These are phyloP conservation scores for Acidomyces sp. DNA, from an alignment of 495 filamentous ascomycete genomes.

Conservation along the genomic window DNA sequence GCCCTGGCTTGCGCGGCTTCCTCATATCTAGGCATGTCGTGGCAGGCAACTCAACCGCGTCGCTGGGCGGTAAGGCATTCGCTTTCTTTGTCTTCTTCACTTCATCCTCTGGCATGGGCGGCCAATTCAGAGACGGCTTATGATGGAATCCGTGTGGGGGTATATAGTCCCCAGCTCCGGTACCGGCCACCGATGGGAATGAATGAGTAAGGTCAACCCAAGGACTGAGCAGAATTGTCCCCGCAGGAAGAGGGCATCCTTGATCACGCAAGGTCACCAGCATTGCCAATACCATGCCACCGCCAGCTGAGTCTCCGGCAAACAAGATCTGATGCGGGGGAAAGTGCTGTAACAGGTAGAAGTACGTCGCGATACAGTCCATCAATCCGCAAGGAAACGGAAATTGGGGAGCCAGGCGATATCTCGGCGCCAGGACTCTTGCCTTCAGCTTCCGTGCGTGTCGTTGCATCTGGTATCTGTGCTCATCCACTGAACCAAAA, in stretches of 20 bases:
- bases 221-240: conserved; percentile 78
- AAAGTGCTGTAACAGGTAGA: conserved; percentile 63
- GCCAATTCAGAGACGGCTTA: conserved; percentile 72
- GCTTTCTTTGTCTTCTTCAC: conserved; percentile 19
- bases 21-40: conserved; percentile 4
- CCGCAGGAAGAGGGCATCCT: conserved; percentile 68
- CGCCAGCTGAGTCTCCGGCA: conserved; percentile 85
- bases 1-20: not conserved
- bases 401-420: conserved; percentile 83
- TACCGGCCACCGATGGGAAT: conserved; percentile 70
- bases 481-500: conserved; percentile 88
- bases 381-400: conserved; percentile 86
- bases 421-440: conserved; percentile 73
- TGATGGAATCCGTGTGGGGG: conserved; percentile 76
- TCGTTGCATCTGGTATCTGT: conserved; percentile 89
- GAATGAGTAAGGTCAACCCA: conserved; percentile 93
- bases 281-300: conserved; percentile 70
- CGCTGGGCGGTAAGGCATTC: not conserved
- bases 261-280: conserved; percentile 71
- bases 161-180: conserved; percentile 71
- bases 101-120: conserved; percentile 74
- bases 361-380: conserved; percentile 77
- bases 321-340: conserved; percentile 64
- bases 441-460: conserved; percentile 89
- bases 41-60: conserved; percentile 17